phyloP scores from a whole-genome alignment of 441 rosid species.

The Kokia cookei region DNA sequence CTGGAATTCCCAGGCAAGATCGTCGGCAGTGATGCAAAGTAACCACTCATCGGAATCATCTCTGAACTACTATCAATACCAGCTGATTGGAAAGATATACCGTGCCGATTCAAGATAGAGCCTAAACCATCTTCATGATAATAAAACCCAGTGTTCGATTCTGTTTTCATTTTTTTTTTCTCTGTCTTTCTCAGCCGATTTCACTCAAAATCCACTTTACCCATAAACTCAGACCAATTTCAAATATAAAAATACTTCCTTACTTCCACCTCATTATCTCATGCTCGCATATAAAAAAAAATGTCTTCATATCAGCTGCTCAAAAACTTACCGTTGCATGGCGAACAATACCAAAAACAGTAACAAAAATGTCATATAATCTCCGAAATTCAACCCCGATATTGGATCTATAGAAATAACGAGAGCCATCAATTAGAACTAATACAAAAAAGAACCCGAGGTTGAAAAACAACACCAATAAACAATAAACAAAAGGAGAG shows the following conservation, averaged over 20 bases:
- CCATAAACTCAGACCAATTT: neutral
- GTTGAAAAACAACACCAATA: neutral
- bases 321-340: neutral
- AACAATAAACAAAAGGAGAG: neutral
- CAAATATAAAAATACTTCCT: neutral
- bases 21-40: constrained; percentile 30
- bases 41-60: constrained; percentile 49
- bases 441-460: neutral
- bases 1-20: constrained; percentile 35
- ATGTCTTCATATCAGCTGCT: neutral
- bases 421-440: neutral
- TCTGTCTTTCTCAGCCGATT: neutral
- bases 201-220: neutral
- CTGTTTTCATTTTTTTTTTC: constrained; percentile 49
- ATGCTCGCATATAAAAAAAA: too few relatives aligned
- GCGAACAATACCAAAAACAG: neutral
- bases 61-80: constrained; percentile 36
- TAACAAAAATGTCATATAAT: constrained; percentile 10
- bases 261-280: neutral
- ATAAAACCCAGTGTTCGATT: constrained; percentile 44
- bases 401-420: neutral
- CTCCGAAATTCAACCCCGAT: constrained; percentile 1
- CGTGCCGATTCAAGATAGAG: constrained; percentile 40
- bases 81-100: constrained; percentile 46
- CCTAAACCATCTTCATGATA: constrained; percentile 24